Base-by-base conservation (phyloP, 2,329 filamentous ascomycete genomes). In the Xylaria sp. region DNA sequence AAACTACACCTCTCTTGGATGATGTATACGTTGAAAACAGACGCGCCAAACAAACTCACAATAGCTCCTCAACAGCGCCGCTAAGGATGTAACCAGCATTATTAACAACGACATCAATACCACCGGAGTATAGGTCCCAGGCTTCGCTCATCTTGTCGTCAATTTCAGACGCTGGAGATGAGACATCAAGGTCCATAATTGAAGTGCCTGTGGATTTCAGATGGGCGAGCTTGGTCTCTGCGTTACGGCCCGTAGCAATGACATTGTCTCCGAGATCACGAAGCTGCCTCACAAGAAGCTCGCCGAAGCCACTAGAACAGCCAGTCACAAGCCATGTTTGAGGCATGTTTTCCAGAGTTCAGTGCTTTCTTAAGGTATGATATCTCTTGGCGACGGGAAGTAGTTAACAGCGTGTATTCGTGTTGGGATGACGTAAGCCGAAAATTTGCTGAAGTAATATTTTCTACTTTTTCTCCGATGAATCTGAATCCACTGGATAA, bases 291-390 rank as follows among this genome's bases (percentile, higher is more conserved):
- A 76, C 76, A 17, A 80, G 68, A 4, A 69, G 47, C 43, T 75
- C 71, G 21, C 78, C 79, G 38, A 80, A 80, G 25, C 78, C 79
- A 47, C 75, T 79, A 9, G 78, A 79, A 65, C 77, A 78, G 42
- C 78, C 78, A 1, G 79, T 81, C 35, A 81, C 74, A 12, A 81
- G 54, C 76, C 75, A 78, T 3, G 72, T 76, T 57, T 69, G 54
- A 9, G 54, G 53, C 53, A 57, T 57, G 4, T 28, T 38, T 45
- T 56, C 23, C 17, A 7, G 4, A 8, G 28, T 9, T 31, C 5
- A 31, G 28, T 31, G 28, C 28, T 31, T 31, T 31, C 28, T 4
- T 31, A 31, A 5, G 28, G 28, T 31, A 31, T n/a, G n/a, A 31
- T 5, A 31, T 31, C 28, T 31, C 28, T 31, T 31, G 28, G 9